phyloP scores from a whole-genome alignment of 257 asterid species.

The Scutellaria minor region DNA sequence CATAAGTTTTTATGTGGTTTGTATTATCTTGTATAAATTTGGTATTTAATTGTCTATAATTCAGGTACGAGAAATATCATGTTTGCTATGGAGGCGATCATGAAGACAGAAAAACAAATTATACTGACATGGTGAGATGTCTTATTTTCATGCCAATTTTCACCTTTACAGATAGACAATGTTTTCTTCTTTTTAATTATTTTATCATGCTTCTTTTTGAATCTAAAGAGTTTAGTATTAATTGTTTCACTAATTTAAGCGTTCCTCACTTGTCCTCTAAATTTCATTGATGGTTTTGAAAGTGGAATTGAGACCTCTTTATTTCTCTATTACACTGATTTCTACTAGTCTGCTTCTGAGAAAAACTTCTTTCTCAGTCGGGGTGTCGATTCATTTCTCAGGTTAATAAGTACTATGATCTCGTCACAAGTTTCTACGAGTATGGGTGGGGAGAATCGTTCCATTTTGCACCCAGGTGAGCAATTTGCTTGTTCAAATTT shows the following conservation, averaged over 20 bases:
- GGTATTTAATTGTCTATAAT: conserved; percentile 28
- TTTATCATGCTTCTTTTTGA: neutral
- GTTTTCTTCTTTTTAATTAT: neutral
- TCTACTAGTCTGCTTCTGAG: neutral
- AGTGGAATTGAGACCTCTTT: conserved; percentile 8
- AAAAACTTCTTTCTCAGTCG: neutral
- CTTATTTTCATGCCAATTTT: conserved; percentile 23
- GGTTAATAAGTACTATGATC: conserved; percentile 98
- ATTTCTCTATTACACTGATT: conserved; percentile 3
- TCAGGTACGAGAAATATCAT: conserved; percentile 96
- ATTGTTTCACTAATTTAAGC: conserved; percentile 29
- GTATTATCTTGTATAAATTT: conserved; percentile 21
- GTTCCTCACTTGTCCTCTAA: neutral
- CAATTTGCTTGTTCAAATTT: neutral
- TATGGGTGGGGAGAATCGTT: conserved; percentile 99
- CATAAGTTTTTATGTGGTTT: conserved; percentile 10
- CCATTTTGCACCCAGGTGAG: conserved; percentile 95
- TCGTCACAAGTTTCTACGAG: conserved; percentile 97
- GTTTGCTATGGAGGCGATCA: conserved; percentile 88
- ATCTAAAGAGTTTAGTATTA: neutral
- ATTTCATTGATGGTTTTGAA: neutral
- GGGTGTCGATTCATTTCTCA: conserved; percentile 38
- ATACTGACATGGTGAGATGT: conserved; percentile 84
- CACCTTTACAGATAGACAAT: neutral
- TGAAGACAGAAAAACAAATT: conserved; percentile 90